phyloP scores from a whole-genome alignment of 345 rosid genomes.

The Salix suchowensis region DNA sequence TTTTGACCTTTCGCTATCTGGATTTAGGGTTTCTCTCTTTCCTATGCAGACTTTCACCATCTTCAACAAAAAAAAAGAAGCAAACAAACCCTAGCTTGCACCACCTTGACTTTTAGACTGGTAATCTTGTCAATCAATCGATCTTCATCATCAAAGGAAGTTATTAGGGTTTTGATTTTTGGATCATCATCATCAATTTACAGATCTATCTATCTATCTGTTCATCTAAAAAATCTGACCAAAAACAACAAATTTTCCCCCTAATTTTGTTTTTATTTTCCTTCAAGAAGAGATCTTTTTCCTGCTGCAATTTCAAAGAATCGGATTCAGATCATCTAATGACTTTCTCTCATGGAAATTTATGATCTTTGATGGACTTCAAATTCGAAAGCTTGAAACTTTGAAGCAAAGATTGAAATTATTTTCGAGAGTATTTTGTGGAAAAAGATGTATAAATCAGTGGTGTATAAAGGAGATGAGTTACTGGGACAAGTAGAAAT shows the following conservation, averaged over 20 bases:
- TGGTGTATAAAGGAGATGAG: conserved; percentile 58
- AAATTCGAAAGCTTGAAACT: neutral
- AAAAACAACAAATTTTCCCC: neutral
- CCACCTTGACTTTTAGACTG: neutral
- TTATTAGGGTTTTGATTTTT: conserved; percentile 7
- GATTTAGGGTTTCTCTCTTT: conserved; percentile 17
- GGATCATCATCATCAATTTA: conserved; percentile 10
- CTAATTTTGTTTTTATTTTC: conserved; percentile 6
- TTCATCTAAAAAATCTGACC: conserved; percentile 14
- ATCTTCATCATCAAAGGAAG: neutral
- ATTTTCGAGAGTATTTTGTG: neutral
- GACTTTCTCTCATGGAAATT: neutral
- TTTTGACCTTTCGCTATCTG: conserved; percentile 18
- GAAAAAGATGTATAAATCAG: conserved; percentile 57
- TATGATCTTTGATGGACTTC: neutral
- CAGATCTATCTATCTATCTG: conserved; percentile 4
- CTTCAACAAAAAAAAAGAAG: neutral
- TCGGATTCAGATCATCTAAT: neutral
- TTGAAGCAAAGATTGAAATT: neutral
- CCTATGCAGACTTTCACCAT: conserved; percentile 8
- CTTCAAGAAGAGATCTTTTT: neutral
- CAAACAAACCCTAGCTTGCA: conserved; percentile 5
- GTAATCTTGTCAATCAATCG: neutral
- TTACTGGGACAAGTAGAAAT: conserved; percentile 78
- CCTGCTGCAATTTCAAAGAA: neutral